Conservation (phyloP, 2,329 filamentous ascomycete species). For the Fusarium begoniae region DNA sequence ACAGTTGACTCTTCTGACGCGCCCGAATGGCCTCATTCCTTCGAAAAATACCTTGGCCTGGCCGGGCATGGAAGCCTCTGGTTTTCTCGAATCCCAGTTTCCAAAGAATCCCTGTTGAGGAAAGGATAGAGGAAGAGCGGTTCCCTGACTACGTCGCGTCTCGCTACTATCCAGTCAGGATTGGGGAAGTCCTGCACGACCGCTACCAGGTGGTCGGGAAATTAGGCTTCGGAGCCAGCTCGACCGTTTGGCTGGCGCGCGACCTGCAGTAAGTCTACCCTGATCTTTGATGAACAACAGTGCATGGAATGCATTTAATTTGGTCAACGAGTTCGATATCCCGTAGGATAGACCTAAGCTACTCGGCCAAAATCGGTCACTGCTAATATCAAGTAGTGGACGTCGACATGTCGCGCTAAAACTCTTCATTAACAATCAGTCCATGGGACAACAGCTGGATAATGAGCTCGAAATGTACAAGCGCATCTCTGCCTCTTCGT, state of each 20-base stretch:
- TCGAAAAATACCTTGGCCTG: conserved; percentile 6
- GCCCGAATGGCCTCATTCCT: not conserved
- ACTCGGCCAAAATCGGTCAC: not conserved
- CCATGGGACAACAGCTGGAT: conserved; percentile 40
- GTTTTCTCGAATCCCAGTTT: conserved; percentile 28
- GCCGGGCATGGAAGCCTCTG: conserved; percentile 27
- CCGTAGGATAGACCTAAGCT: not conserved
- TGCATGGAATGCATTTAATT: not conserved
- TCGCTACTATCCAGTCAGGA: conserved; percentile 38
- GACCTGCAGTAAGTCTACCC: conserved; percentile 42
- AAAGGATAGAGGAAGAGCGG: conserved; percentile 35
- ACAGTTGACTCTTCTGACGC: not conserved
- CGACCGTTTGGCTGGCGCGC: conserved; percentile 53
- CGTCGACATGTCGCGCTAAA: conserved; percentile 49
- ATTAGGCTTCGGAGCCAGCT: conserved; percentile 52
- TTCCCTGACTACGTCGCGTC: conserved; percentile 33
- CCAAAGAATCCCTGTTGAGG: not conserved
- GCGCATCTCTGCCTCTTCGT: conserved; percentile 44
- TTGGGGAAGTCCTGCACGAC: conserved; percentile 35
- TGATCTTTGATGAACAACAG: accelerated
- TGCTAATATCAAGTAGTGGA: conserved; percentile 9
- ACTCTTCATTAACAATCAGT: conserved; percentile 39
- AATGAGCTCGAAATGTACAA: conserved; percentile 56
- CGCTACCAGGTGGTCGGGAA: conserved; percentile 53
- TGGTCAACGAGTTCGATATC: not conserved